Evolutionary conservation across 2,329 filamentous ascomycete species (phyloP).

Genomic region (Amauroascus niger): DNA sequence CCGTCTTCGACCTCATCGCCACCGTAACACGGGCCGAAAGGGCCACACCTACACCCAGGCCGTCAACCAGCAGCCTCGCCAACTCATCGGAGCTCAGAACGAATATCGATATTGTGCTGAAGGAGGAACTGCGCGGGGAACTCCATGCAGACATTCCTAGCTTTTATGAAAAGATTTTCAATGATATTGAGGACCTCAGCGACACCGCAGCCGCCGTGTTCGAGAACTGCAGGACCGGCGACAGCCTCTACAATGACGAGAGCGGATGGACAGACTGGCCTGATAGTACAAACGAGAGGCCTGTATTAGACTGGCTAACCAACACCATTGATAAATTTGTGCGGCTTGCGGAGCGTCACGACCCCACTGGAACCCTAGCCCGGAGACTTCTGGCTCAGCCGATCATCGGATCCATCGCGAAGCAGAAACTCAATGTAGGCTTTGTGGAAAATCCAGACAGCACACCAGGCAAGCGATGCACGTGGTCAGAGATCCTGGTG

Average conservation of each 20-base stretch:
- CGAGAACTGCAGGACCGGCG: slow-evolving; percentile 16
- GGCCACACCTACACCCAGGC: slow-evolving; percentile 20
- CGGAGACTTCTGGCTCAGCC: slow-evolving; percentile 16
- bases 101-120: slow-evolving; percentile 23
- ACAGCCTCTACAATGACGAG: neutral
- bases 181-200: slow-evolving; percentile 20
- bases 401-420: slow-evolving; percentile 24
- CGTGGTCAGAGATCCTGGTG: slow-evolving; percentile 5
- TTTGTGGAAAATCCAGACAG: slow-evolving; percentile 28
- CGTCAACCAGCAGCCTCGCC: slow-evolving; percentile 22
- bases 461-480: neutral
- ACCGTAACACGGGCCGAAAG: neutral
- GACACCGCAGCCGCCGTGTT: slow-evolving; percentile 21
- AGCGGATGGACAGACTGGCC: slow-evolving; percentile 2
- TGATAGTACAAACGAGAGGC: neutral
- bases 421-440: slow-evolving; percentile 30
- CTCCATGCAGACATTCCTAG: slow-evolving; percentile 22
- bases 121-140: slow-evolving; percentile 21
- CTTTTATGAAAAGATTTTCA: slow-evolving; percentile 23
- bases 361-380: neutral
- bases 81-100: slow-evolving; percentile 25
- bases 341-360: neutral
- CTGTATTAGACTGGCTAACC: neutral
- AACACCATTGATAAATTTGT: neutral
- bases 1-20: neutral